Conservation (phyloP, 495 filamentous ascomycete genomes). For the Penicillium manginii region DNA sequence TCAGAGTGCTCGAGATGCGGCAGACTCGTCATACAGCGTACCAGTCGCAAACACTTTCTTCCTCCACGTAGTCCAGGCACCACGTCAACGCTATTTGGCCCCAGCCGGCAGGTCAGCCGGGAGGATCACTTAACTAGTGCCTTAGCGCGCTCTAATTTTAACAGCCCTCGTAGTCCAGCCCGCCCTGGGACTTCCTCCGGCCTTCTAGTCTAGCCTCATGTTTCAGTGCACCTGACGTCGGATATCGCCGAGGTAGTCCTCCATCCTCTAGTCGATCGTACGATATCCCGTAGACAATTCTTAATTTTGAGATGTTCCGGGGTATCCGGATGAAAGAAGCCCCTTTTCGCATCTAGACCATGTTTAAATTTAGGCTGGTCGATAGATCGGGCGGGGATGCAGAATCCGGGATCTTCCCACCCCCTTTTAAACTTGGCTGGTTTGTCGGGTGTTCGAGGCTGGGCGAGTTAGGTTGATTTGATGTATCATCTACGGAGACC, state of each 20-base stretch:
- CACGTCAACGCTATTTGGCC: not conserved
- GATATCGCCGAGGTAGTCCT: not conserved
- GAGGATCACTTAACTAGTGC: slow-evolving; percentile 1
- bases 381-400: not conserved
- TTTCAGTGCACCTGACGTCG: not conserved
- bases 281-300: not conserved
- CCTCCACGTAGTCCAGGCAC: not conserved
- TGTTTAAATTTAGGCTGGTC: not conserved
- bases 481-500: not conserved
- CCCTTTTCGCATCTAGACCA: not conserved
- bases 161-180: slow-evolving; percentile 10
- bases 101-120: too few species aligned
- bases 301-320: not conserved
- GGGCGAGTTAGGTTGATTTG: not conserved
- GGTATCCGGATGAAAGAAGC: not conserved
- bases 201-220: not conserved
- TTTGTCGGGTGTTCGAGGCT: not conserved
- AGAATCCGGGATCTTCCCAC: not conserved
- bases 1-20: too few species aligned
- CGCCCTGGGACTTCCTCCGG: not conserved
- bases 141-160: slow-evolving; percentile 4
- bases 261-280: not conserved
- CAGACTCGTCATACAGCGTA: too few species aligned
- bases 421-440: not conserved
- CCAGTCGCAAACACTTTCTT: too few species aligned